A percentile compares a stretch with the other conserved stretches of the same genome.
Conservation (phyloP, 805 yeast species). For the Candida hungchunana region DNA sequence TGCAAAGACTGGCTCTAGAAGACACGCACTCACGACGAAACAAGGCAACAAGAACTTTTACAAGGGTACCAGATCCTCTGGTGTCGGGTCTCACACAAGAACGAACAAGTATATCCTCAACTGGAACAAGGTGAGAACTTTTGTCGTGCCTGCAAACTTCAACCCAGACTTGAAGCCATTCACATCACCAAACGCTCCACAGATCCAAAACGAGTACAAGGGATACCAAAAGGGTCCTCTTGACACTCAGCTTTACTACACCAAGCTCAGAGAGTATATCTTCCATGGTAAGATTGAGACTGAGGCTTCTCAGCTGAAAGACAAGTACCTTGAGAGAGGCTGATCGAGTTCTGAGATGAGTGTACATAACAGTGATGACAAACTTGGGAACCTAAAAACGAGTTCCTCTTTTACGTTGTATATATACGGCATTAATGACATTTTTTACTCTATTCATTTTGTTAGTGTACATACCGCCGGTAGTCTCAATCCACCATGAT, state of each 20-base stretch:
- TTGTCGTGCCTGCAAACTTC: slow-evolving; percentile 63
- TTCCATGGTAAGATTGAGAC: slow-evolving; percentile 60
- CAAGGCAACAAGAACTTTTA: slow-evolving; percentile 92
- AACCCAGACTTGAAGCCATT: slow-evolving; percentile 60
- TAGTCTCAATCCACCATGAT: slow-evolving; percentile 16
- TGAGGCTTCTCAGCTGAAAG: slow-evolving; percentile 24
- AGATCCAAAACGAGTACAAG: slow-evolving; percentile 57
- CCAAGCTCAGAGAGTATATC: slow-evolving; percentile 70
- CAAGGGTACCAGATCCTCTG: slow-evolving; percentile 95
- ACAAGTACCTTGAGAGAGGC: slow-evolving; percentile 30
- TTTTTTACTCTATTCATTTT: slow-evolving; percentile 1
- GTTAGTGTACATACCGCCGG: neutral
- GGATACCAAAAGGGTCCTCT: slow-evolving; percentile 71
- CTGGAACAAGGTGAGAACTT: slow-evolving; percentile 86
- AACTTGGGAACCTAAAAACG: no score
- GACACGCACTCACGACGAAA: slow-evolving; percentile 82
- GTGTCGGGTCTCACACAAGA: slow-evolving; percentile 77
- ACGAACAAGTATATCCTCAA: slow-evolving; percentile 73
- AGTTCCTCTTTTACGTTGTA: neutral
- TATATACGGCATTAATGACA: slow-evolving; percentile 5
- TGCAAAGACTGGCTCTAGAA: slow-evolving; percentile 74
- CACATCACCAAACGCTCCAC: slow-evolving; percentile 71
- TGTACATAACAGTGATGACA: no score
- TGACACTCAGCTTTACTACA: slow-evolving; percentile 69
- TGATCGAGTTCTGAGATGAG: slow-evolving; percentile 4